Evolutionary conservation across 2,329 filamentous ascomycete species (phyloP).

Genomic region (Nothophaeocryptopus gaeumannii): DNA sequence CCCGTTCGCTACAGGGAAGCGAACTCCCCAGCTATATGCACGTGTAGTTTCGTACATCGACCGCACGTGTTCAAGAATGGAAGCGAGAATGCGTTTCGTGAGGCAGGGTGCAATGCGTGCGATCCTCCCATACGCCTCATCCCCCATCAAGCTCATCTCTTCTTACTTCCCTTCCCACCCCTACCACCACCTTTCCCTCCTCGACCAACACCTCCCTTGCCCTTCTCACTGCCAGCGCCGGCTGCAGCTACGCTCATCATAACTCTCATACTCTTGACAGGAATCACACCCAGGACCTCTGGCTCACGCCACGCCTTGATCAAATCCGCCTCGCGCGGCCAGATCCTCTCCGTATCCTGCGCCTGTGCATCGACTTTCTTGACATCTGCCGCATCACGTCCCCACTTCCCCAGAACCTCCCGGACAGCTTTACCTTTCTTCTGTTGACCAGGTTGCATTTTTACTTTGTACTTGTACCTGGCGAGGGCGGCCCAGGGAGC

Average conservation of each 20-base stretch:
- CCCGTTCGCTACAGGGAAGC: too few relatives aligned
- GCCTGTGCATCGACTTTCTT: constrained; percentile 46
- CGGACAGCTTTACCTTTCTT: constrained; percentile 96
- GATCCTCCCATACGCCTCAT: neutral
- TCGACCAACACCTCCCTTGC: constrained; percentile 39
- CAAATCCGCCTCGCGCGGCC: constrained; percentile 81
- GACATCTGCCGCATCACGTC: constrained; percentile 57
- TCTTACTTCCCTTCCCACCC: constrained; percentile 27
- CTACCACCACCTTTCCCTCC: constrained; percentile 29
- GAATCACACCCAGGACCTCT: constrained; percentile 76
- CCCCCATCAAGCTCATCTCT: constrained; percentile 2
- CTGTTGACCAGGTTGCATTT: constrained; percentile 81
- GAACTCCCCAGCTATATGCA: too few relatives aligned
- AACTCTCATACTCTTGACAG: constrained; percentile 75
- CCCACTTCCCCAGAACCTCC: constrained; percentile 83
- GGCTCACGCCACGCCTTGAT: constrained; percentile 76
- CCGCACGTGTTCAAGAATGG: neutral
- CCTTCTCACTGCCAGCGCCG: constrained; percentile 39
- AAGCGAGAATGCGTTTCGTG: neutral
- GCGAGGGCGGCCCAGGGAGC: constrained; percentile 62
- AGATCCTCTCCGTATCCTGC: constrained; percentile 67
- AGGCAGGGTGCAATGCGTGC: neutral
- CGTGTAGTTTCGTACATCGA: too few relatives aligned
- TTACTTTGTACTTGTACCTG: constrained; percentile 88
- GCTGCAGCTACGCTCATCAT: constrained; percentile 63